Evolutionary conservation across 73 alveolate species (phyloP), one percentile per base, ranked within the genome.

Genomic region (Tetrahymena elliotti): DNA sequence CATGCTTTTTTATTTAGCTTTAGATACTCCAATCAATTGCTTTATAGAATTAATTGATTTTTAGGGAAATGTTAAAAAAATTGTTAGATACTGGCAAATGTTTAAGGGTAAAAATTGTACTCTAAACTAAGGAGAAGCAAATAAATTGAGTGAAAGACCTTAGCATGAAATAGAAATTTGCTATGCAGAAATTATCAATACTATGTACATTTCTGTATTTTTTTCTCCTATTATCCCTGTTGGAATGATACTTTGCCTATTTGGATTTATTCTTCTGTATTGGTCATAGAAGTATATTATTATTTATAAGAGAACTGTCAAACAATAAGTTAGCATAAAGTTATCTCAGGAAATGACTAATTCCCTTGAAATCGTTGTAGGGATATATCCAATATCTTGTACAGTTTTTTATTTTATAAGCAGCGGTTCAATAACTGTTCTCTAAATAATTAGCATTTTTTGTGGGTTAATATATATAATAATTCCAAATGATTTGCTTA

Each of bases 141-240:
- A 35, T n/a, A 1, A 7, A 34, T 93, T 94, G 13, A 34, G 53
- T n/a, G 94, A 94, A 84, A 83, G 13, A 35, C 96, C 96, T 24
- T 94, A 38, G 18, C 96, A 94, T 83, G 93, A 38, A 37, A 94
- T 94, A 36, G 96, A 94, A 83, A 83, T 39, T 33, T 35, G 96
- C 5, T 94, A 94, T 84, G 96, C 96, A 35, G 96, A 94, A 22
- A 92, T 94, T 16, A 84, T 94, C n/a, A 94, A 94, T 24, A 94
- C 96, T 2, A 83, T 94, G 84, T 83, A 94, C 41, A 93, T 94
- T 83, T 41, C 96, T 22, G 92, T 94, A 47, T 94, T 94, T 84
- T 84, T 83, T 22, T 93, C 94, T 35, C 96, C 96, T 0, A 36
- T 94, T 0, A 35, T 94, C 13, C 96, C 96, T 4, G 83, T 94